These are phyloP conservation scores for Zygoascus meyerae DNA, from an alignment of 1,139 yeast genomes.

Conservation along the genomic window DNA sequence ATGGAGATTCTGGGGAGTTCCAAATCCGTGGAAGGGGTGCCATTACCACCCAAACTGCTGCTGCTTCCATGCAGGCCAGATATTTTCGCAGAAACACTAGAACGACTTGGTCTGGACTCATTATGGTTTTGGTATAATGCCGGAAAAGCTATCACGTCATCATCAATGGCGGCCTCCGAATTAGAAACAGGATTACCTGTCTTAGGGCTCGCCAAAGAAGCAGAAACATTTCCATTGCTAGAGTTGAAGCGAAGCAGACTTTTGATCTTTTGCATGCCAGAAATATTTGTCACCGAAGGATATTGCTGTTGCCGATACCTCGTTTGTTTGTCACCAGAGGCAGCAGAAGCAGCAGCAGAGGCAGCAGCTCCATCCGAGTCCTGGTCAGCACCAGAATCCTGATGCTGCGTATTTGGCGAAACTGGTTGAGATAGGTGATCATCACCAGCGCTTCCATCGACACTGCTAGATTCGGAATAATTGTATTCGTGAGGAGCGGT, in stretches of 20 bases:
- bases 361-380: not conserved
- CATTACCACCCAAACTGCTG: not conserved
- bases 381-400: not conserved
- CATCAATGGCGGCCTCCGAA: slow-evolving; percentile 5
- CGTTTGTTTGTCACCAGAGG: not conserved
- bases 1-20: slow-evolving; percentile 9
- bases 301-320: slow-evolving; percentile 2
- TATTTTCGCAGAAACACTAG: not conserved
- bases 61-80: not conserved
- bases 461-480: not conserved
- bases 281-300: not conserved
- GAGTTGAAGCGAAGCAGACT: slow-evolving; percentile 28
- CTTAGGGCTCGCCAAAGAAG: slow-evolving; percentile 7
- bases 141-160: slow-evolving; percentile 14
- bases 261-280: slow-evolving; percentile 24
- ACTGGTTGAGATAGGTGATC: not conserved
- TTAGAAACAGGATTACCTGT: slow-evolving; percentile 4
- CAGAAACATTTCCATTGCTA: slow-evolving; percentile 4
- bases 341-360: not conserved
- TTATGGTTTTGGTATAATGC: slow-evolving; percentile 5
- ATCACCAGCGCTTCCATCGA: not conserved
- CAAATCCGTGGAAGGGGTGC: slow-evolving; percentile 1
- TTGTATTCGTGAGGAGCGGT: too few relatives aligned
- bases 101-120: slow-evolving; percentile 2
- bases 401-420: too few relatives aligned